A percentile compares a stretch with the other conserved stretches of the same genome.
phyloP scores from a whole-genome alignment of 1,139 yeast species.

The Diutina pseudorugosa region DNA sequence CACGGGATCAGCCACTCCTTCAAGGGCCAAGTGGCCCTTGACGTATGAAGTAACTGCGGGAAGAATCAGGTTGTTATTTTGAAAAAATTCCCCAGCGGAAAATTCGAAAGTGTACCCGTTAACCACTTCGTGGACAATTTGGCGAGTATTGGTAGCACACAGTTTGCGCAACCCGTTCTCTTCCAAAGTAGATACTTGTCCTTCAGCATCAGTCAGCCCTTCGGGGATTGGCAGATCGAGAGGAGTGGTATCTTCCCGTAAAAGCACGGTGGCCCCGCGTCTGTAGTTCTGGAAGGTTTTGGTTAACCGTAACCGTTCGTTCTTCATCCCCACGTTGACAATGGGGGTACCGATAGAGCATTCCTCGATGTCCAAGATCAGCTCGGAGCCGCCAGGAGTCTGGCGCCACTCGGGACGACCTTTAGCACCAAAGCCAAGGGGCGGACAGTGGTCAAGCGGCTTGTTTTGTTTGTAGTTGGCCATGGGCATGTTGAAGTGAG shows the following conservation, averaged over 20 bases:
- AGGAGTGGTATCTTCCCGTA: constrained; percentile 62
- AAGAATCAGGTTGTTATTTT: constrained; percentile 84
- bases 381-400: constrained; percentile 37
- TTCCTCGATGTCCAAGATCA: constrained; percentile 80
- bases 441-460: constrained; percentile 38
- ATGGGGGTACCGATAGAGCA: constrained; percentile 80
- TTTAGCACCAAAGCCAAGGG: constrained; percentile 76
- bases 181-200: constrained; percentile 9
- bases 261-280: constrained; percentile 77
- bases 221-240: constrained; percentile 11
- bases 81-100: constrained; percentile 92
- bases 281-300: constrained; percentile 44
- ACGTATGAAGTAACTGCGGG: constrained; percentile 78
- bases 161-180: constrained; percentile 25
- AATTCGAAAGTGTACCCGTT: constrained; percentile 69
- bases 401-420: constrained; percentile 63
- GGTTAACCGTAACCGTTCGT: constrained; percentile 48
- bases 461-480: constrained; percentile 17
- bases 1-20: constrained; percentile 22
- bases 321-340: constrained; percentile 60
- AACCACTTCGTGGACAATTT: constrained; percentile 69
- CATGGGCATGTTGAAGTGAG: constrained; percentile 80
- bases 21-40: constrained; percentile 47
- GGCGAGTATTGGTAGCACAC: constrained; percentile 61
- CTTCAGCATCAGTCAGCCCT: constrained; percentile 31